Evolutionary conservation across 108 stramenopile species (phyloP), one percentile per base, ranked within the genome.

Genomic region (Fistulifera solaris): DNA sequence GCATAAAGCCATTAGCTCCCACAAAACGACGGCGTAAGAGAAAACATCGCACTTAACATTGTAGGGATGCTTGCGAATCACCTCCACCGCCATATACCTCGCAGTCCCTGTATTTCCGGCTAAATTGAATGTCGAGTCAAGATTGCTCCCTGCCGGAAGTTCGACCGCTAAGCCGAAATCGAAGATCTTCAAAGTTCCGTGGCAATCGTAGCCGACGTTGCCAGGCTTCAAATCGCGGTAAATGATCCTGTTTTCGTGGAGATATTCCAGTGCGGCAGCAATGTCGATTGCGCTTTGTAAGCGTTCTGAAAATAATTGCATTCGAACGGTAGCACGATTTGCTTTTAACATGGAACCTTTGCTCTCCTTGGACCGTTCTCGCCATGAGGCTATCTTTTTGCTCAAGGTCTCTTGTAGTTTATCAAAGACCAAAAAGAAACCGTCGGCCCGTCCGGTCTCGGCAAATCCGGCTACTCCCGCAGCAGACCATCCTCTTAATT

Each of bases 41-140:
- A 89, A 95, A 0, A 95, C 88, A 53, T 96, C 96, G 2, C 85
- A 89, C 48, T 88, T 89, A 48, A 90, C 78, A 56, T 96, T 95
- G 75, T 95, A 95, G 13, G 89, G 83, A 24, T 69, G 59, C 56
- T 82, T 82, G 8, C 81, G 54, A 10, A 82, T 84, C 26, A 87
- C 84, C 58, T 85, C 83, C 0, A 95, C 95, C 6, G 97, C 97
- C 97, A 98, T 98, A 66, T 98, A 98, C 23, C 97, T 67, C 11
- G 88, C 70, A 13, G 80, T 85, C 22, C 74, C 74, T 0, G 74
- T 76, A 42, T 76, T 76, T 15, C 74, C 74, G 10, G 74, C 74
- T 21, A 76, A 47, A 25, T 76, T 76, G 56, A 70, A 76, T 5
- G 74, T 76, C 1, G 65, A 58, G 18, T 70, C 61, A 8, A 65